Base-by-base conservation (phyloP, 805 yeast genomes). In the Candida golubevii region DNA sequence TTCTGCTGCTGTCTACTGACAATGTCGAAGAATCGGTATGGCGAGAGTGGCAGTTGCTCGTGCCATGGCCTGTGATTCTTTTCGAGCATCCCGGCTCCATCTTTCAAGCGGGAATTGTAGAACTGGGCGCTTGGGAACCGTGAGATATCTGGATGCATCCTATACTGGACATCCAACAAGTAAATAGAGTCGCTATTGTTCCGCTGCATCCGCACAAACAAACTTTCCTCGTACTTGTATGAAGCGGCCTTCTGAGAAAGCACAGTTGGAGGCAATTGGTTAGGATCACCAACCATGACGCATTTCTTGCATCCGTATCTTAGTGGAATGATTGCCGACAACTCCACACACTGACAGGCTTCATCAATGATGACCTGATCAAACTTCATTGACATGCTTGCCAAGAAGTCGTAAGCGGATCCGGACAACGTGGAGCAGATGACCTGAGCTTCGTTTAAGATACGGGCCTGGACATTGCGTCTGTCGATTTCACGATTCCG, bases 241-340 rank as follows among this genome's bases (percentile, higher is more conserved):
- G 78, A 71, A 1, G 95, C 83, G 1, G 99, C 98, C 11, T 80
- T 83, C 54, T 85, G 89, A 0, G 97, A 91, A 14, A 93, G 66
- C 9, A 91, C 98, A 0, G 99, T 91, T 0, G 99, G 99, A 0
- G 99, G 99, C 50, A 93, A 74, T 67, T 93, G 99, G 61, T 93
- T 90, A 2, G 98, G 98, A 68, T 93, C 99, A 62, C 99, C 99
- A 37, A 93, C 99, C 95, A 93, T 85, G 39, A 93, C 84, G 67
- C 98, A 91, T 44, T 82, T 80, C 47, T 76, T 82, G 56, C 95
- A 86, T 1, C 98, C 98, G 61, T 90, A 93, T 57, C 95, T 73
- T 51, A 93, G 69, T 0, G 99, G 99, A 55, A 91, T 91, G 26
- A 93, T 77, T 0, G 95, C 86, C 7, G 97, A 88, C 31, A 91